These are phyloP conservation scores for Emiliania huxleyi DNA, from an alignment of 78 protist species.

Conservation along the genomic window DNA sequence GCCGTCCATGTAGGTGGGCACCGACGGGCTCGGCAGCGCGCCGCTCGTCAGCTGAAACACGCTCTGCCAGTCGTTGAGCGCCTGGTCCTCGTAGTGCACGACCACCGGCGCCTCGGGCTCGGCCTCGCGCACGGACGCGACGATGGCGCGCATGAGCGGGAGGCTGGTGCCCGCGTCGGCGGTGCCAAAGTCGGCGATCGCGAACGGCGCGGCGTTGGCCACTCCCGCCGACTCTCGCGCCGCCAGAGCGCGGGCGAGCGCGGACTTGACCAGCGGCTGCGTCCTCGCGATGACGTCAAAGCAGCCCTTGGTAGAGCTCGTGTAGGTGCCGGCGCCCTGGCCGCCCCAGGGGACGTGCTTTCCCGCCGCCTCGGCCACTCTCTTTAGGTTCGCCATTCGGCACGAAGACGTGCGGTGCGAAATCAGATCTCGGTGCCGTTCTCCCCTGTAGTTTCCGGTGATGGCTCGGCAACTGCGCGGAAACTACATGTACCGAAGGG, in stretches of 20 bases:
- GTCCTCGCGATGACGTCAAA: not conserved
- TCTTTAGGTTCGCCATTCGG: no score
- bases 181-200: not conserved
- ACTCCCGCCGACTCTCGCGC: not conserved
- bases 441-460: no score
- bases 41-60: not conserved
- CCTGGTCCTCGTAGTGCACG: not conserved
- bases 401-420: no score
- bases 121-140: not conserved
- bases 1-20: not conserved
- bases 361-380: not conserved
- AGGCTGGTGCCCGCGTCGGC: not conserved
- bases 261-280: not conserved
- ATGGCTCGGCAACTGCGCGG: no score
- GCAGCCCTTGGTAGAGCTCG: not conserved
- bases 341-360: not conserved
- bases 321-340: not conserved
- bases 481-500: no score
- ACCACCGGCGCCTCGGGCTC: not conserved
- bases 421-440: no score
- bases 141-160: not conserved
- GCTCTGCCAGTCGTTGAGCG: not conserved
- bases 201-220: not conserved
- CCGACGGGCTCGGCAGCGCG: not conserved
- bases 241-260: not conserved